Evolutionary conservation across 1,284 basidiomycete species (phyloP), one percentile per base, ranked within the genome.

Genomic region (Ustilago bromivora): DNA sequence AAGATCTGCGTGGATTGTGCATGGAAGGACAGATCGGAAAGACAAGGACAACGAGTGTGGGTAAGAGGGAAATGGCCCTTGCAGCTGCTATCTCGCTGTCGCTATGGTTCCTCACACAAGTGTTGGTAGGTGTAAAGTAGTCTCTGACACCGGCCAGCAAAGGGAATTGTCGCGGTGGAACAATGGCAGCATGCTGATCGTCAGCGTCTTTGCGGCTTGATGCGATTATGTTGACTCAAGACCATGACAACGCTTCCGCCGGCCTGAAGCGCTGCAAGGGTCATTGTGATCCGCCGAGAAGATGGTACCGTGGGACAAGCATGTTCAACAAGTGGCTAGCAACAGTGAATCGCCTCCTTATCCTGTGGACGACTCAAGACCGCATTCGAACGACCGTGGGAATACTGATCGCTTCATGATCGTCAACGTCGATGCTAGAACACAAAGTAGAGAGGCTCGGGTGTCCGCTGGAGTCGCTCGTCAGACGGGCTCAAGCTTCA

Each of bases 221-320:
- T 46, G n/a, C 7, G 43, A 46, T 46, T 11, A 11, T n/a, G n/a
- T 46, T 11, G 11, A 6, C 11, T n/a, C 43, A 46, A 46, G n/a
- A 46, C 17, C 49, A 6, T 13, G 49, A 28, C 49, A 19, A 28
- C 31, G 8, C 17, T 57, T 57, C 40, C 56, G 56, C 40, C 56
- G 56, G 56, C 56, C 28, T 17, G 28, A 17, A 32, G 28, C 17
- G 23, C 56, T 57, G 56, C 56, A 46, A 57, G 56, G 56, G 56
- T 34, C 40, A 57, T 1, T 15, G 13, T 43, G 15, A 40, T 7
- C 46, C 40, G 8, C 40, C 56, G 40, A 57, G 40, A 40, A 57
- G 23, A 15, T 7, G 17, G 36, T 57, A 38, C n/a, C 38, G 51
- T 53, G 51, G 23, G 19, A 28, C 23, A 13, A 49, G 8, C 19